Conservation (phyloP, 139 green algal genomes). For the Coelastrella sp. region DNA sequence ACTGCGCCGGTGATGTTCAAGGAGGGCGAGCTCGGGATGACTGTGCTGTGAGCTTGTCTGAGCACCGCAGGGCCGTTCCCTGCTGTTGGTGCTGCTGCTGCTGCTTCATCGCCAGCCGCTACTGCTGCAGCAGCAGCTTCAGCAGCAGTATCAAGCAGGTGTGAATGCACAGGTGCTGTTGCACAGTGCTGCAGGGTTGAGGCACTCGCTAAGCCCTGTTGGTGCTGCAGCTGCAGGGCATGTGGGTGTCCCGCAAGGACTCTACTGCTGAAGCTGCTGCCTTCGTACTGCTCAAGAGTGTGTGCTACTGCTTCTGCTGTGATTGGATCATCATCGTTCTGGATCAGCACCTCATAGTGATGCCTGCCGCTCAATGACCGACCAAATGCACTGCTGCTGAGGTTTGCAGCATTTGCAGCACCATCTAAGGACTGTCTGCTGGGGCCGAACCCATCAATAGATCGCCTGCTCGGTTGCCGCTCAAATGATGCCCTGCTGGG, state of each 20-base stretch:
- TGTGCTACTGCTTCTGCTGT: constrained; percentile 43
- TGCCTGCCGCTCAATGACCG: background rate
- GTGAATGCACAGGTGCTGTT: constrained; percentile 15
- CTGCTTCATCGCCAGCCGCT: background rate
- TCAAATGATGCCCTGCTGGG: constrained; percentile 1
- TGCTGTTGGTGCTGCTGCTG: background rate
- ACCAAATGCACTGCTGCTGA: no score
- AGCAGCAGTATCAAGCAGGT: constrained; percentile 16
- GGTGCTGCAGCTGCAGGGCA: background rate
- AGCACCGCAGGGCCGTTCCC: background rate
- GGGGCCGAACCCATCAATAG: background rate
- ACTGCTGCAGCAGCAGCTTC: background rate
- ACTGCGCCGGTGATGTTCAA: constrained; percentile 23
- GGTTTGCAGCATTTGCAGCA: no score
- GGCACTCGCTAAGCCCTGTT: background rate
- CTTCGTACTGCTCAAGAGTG: constrained; percentile 30
- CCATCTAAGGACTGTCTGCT: no score
- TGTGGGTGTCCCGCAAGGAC: constrained; percentile 20
- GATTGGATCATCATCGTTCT: constrained; percentile 38
- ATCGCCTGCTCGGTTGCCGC: background rate
- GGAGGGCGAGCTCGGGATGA: background rate
- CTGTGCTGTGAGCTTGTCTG: background rate
- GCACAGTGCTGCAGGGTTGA: background rate
- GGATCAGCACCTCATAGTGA: constrained; percentile 42
- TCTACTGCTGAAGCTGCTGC: background rate